phyloP scores from a whole-genome alignment of 2,329 filamentous ascomycete species.

The Aspergillus pseudoviridinutans region DNA sequence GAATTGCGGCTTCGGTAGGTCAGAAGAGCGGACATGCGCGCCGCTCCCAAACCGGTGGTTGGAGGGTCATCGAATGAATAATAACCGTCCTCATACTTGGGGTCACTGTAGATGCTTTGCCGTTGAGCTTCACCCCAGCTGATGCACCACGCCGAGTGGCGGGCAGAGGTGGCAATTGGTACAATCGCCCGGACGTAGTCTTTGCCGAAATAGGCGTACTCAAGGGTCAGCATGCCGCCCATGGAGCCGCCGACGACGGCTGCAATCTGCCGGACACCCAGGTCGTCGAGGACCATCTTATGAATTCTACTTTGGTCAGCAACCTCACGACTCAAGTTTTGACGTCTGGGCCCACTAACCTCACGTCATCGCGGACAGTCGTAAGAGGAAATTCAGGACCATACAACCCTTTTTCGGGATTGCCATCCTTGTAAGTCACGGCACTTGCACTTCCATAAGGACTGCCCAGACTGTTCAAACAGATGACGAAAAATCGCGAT shows the following conservation, averaged over 20 bases:
- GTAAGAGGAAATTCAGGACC: conserved; percentile 95
- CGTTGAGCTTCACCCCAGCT: conserved; percentile 57
- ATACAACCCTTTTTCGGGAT: conserved; percentile 69
- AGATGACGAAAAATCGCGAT: conserved; percentile 52
- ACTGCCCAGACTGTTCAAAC: conserved; percentile 52
- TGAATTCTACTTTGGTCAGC: conserved; percentile 42
- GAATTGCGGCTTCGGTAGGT: conserved; percentile 97
- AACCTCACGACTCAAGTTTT: neutral
- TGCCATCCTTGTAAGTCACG: conserved; percentile 76
- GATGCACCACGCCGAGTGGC: conserved; percentile 57
- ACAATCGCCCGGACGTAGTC: conserved; percentile 53
- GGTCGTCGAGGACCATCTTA: conserved; percentile 51
- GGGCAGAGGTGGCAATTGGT: conserved; percentile 54
- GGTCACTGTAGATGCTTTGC: conserved; percentile 85
- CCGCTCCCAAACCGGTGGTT: conserved; percentile 79
- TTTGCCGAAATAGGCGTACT: conserved; percentile 68
- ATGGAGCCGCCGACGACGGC: conserved; percentile 56
- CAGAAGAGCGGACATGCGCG: conserved; percentile 91
- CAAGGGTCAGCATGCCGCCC: conserved; percentile 56
- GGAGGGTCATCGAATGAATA: conserved; percentile 86
- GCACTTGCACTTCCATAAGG: conserved; percentile 54
- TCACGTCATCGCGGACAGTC: conserved; percentile 92
- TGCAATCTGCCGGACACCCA: conserved; percentile 52
- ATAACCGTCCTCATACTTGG: conserved; percentile 97
- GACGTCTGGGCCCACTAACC: conserved; percentile 51